These are phyloP conservation scores for Samsoniella hepiali DNA, from an alignment of 2,329 filamentous ascomycete genomes.

Conservation along the genomic window DNA sequence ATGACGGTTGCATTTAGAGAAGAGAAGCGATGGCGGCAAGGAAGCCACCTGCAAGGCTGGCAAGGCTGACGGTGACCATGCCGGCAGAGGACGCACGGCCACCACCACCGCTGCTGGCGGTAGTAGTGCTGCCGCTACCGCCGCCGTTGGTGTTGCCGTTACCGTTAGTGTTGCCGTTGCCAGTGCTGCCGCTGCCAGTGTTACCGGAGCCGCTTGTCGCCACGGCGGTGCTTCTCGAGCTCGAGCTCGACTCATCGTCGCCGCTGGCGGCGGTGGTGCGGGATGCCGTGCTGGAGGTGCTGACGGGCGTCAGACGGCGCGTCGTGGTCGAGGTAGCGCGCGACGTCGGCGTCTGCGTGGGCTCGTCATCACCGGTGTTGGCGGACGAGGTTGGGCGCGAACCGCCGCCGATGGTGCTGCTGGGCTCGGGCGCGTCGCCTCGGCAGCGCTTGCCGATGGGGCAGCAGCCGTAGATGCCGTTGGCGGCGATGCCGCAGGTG, in stretches of 20 bases:
- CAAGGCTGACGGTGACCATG: not conserved
- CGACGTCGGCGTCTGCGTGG: not conserved
- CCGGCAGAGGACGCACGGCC: not conserved
- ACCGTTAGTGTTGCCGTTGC: not conserved
- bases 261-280: not conserved
- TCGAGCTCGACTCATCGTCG: not conserved
- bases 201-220: not conserved
- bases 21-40: slow-evolving; percentile 11
- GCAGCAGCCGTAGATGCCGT: slow-evolving; percentile 24
- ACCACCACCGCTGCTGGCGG: not conserved
- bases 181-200: not conserved
- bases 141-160: not conserved
- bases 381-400: not conserved
- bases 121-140: not conserved
- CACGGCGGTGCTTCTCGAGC: not conserved
- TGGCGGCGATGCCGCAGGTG: slow-evolving; percentile 21
- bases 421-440: slow-evolving; percentile 21
- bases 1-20: not conserved
- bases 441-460: slow-evolving; percentile 21
- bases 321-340: not conserved
- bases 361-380: not conserved
- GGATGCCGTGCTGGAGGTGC: not conserved
- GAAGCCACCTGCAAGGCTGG: slow-evolving; percentile 1
- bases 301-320: not conserved
- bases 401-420: slow-evolving; percentile 6